Base-by-base conservation (phyloP, 495 filamentous ascomycete genomes). In the Annulohypoxylon maeteangense region DNA sequence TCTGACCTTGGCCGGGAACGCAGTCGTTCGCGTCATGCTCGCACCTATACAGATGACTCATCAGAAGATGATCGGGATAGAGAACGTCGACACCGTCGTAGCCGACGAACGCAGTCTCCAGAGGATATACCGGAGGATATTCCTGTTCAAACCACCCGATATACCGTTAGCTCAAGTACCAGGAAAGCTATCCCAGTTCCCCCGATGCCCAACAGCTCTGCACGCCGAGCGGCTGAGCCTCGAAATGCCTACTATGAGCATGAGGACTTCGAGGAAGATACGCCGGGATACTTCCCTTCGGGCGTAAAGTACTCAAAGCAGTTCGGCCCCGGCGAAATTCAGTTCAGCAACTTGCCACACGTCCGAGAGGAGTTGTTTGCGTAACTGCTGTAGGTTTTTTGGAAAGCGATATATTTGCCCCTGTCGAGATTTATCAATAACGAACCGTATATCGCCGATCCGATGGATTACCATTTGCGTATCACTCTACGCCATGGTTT, bases 41-140 rank as follows among this genome's bases (percentile, higher is more conserved):
- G 48, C 25, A 11, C 40, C 7, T 74, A 70, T 38, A 29, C 65
- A 31, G 74, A 76, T 4, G 73, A 74, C 7, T 75, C 71, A 1
- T 76, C 75, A 1, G 75, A 74, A 16, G 70, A 72, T 2, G 73
- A 77, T 12, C 67, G 70, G 16, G 75, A 77, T 7, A 70, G 69
- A 22, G 75, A 77, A 5, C 75, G 62, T 45, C 67, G 73, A 5
- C 74, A 65, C 34, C 73, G 67, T 38, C 75, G 71, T 12, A 56
- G 55, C 31, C 73, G 68, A n/a, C 73, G 65, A 22, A 70, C 65
- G 22, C 74, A 74, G 7, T 78, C 75, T 25, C 75, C 75, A 3
- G 75, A 76, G 11, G 38, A 38, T 3, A 71, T 74, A 31, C 32
- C 60, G 34, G 36, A 51, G 47, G 47, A 50, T 53, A 25, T 58